phyloP scores from a whole-genome alignment of 2,329 filamentous ascomycete species.

The Colletotrichum destructivum region DNA sequence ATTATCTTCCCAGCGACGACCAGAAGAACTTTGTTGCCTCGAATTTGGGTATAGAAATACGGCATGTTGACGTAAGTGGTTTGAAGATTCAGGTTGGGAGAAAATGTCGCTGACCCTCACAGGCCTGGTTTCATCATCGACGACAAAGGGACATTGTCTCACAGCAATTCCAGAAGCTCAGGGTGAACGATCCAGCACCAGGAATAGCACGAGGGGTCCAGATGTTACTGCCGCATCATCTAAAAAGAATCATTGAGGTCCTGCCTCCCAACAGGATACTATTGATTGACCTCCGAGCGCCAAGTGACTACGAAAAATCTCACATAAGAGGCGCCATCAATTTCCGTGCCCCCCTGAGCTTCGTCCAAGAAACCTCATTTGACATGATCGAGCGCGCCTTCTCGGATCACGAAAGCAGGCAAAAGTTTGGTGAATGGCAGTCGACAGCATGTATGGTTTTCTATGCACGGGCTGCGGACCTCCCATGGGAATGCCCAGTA shows the following conservation, averaged over 20 bases:
- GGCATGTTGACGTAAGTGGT: constrained; percentile 63
- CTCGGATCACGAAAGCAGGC: constrained; percentile 63
- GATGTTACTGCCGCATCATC: constrained; percentile 67
- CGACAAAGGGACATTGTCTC: constrained; percentile 64
- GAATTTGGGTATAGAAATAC: constrained; percentile 66
- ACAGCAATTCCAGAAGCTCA: constrained; percentile 61
- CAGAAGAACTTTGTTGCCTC: constrained; percentile 69
- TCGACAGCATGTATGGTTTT: constrained; percentile 66
- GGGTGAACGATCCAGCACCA: constrained; percentile 54
- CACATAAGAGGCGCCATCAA: constrained; percentile 69
- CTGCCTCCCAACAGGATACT: constrained; percentile 62
- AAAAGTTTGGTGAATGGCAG: constrained; percentile 63
- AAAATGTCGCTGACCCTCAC: constrained; percentile 42
- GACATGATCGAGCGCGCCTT: constrained; percentile 68
- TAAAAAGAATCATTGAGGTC: constrained; percentile 66
- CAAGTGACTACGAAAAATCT: constrained; percentile 63
- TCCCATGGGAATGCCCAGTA: constrained; percentile 65
- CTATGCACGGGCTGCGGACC: constrained; percentile 66
- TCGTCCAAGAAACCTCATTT: constrained; percentile 63
- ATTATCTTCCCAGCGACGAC: constrained; percentile 64
- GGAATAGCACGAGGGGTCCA: constrained; percentile 53
- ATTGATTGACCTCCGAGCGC: constrained; percentile 66
- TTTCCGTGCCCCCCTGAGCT: constrained; percentile 64
- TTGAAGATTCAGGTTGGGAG: too few species aligned
- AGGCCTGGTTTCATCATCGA: constrained; percentile 69